Conservation (phyloP, 1,284 basidiomycete species). For the Sphagnurus paluster region DNA sequence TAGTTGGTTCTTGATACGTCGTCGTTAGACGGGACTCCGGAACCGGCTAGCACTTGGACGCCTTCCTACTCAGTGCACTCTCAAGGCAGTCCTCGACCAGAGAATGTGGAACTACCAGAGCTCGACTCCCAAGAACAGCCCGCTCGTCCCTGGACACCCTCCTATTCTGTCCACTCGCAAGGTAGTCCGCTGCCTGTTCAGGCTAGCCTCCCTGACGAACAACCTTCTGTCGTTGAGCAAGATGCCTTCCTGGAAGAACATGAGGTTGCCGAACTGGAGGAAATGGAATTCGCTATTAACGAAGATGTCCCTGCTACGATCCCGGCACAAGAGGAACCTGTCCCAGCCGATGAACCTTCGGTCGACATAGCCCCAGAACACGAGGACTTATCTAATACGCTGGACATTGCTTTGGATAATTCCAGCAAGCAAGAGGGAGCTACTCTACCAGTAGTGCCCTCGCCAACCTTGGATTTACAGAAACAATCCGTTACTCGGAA, state of each 20-base stretch:
- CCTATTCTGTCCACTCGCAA: slow-evolving; percentile 31
- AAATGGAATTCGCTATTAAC: slow-evolving; percentile 16
- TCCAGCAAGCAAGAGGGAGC: too few species aligned
- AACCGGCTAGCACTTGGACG: slow-evolving; percentile 22
- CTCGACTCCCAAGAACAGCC: slow-evolving; percentile 7
- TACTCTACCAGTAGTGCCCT: too few species aligned
- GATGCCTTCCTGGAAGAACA: background rate
- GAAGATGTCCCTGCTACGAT: slow-evolving; percentile 5
- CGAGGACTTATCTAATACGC: background rate
- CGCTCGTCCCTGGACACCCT: slow-evolving; percentile 29
- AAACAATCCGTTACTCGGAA: too few species aligned
- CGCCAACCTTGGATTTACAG: too few species aligned
- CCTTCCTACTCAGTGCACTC: slow-evolving; percentile 27
- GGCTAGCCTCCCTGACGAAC: slow-evolving; percentile 11
- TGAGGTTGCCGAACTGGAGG: slow-evolving; percentile 11
- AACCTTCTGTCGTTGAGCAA: background rate
- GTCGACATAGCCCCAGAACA: background rate
- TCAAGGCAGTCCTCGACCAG: slow-evolving; percentile 23
- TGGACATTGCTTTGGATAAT: too few species aligned
- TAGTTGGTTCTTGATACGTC: slow-evolving; percentile 16
- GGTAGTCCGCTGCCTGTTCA: slow-evolving; percentile 23
- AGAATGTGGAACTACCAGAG: slow-evolving; percentile 3
- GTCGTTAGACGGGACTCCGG: slow-evolving; percentile 8
- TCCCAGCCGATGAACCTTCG: background rate
- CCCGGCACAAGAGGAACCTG: background rate